These are phyloP conservation scores for Mycena epipterygia DNA, from an alignment of 768 basidiomycete genomes.

Conservation along the genomic window DNA sequence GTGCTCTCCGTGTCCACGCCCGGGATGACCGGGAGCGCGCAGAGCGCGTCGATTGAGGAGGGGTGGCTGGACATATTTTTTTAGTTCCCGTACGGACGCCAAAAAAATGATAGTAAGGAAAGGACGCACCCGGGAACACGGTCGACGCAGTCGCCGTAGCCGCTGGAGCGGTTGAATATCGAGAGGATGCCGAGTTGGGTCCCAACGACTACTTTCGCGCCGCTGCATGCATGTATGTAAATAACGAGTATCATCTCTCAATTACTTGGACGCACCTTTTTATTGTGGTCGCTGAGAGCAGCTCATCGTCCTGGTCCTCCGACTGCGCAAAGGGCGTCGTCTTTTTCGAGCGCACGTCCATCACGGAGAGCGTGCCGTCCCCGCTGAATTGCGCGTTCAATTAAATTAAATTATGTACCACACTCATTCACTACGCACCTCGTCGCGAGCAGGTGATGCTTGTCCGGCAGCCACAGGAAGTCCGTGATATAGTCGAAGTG, in stretches of 20 bases:
- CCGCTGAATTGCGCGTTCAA: slow-evolving; percentile 66
- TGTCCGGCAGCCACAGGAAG: slow-evolving; percentile 88
- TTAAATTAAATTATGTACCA: not conserved
- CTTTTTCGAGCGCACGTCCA: slow-evolving; percentile 90
- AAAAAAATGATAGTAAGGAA: not conserved
- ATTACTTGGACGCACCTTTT: slow-evolving; percentile 77
- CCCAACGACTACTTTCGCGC: slow-evolving; percentile 88
- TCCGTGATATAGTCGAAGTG: slow-evolving; percentile 97
- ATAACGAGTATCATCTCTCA: slow-evolving; percentile 25
- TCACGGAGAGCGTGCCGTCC: slow-evolving; percentile 93
- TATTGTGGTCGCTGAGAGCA: slow-evolving; percentile 88
- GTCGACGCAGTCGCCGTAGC: slow-evolving; percentile 95
- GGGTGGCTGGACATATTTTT: slow-evolving; percentile 82
- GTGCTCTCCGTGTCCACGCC: slow-evolving; percentile 69
- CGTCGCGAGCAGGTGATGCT: slow-evolving; percentile 87
- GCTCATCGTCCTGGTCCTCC: slow-evolving; percentile 96
- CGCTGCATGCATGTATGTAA: slow-evolving; percentile 54
- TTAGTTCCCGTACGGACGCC: not conserved
- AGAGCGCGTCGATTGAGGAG: slow-evolving; percentile 90
- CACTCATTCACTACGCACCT: slow-evolving; percentile 65
- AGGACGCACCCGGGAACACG: slow-evolving; percentile 82
- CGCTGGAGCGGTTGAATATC: slow-evolving; percentile 88
- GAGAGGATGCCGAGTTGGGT: slow-evolving; percentile 92
- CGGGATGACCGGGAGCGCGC: slow-evolving; percentile 65
- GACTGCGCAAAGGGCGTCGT: slow-evolving; percentile 84